Evolutionary conservation across 2,329 filamentous ascomycete genomes (phyloP), one percentile per base, ranked within the genome.

Genomic region (Fusarium heterosporum): DNA sequence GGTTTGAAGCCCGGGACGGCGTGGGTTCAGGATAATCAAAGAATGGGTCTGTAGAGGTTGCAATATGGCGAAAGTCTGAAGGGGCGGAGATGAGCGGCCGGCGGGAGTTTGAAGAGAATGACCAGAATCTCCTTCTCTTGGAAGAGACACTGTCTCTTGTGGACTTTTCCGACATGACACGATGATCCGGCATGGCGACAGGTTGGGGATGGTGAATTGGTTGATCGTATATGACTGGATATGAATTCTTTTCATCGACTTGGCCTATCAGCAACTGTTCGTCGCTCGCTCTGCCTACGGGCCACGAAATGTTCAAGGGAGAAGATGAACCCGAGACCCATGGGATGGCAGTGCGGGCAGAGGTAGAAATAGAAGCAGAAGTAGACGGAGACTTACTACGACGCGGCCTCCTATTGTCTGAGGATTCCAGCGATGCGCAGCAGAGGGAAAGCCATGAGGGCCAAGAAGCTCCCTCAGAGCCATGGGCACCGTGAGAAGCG

Each of bases 61-160:
- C 78, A 47, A 89, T 69, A 77, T 89, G 87, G 45, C 83, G 84
- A 71, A 90, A 90, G 74, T 89, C 80, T 46, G 83, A 83, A 5
- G 87, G 87, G 19, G 80, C 80, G 40, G 87, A 88, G 70, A 90
- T 89, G 61, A 80, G 79, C 73, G 84, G 83, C 75, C 84, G 80
- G 76, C 82, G 85, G 72, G 82, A 78, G 32, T 36, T 77, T 51
- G 79, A 76, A 53, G 79, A 77, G 60, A 81, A 78, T 60, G 83
- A 79, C 69, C 80, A 78, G 70, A 83, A 77, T 53, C 80, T 78
- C 72, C 78, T 83, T 75, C 79, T 84, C 70, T 78, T 76, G 50
- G 82, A 82, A 71, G 82, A 81, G 68, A 76, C 78, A 63, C 76
- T 79, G 62, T 69, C 80, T 78, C 65, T 78, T 73, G 71, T 79